Evolutionary conservation across 148 eudicot species (phyloP), one percentile per base, ranked within the genome.

Genomic region (Euryodendron excelsum): DNA sequence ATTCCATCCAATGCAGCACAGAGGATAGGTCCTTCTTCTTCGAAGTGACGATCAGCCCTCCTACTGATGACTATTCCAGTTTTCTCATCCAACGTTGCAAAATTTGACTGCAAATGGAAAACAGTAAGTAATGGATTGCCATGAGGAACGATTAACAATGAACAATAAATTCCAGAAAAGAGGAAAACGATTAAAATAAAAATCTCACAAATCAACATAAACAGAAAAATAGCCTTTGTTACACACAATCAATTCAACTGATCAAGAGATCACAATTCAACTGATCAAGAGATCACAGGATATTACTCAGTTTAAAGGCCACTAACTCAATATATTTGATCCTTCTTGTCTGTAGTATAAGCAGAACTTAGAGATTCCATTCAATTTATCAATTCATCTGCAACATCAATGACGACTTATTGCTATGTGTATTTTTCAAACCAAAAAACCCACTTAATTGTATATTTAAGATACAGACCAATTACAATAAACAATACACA

Each of bases 21-120:
- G 39, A 96, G 89, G 75, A 96, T 85, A 34, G 99, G 99, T 55
- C 99, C 99, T 87, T 93, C 99, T 79, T 96, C 99, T 90, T 96
- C 98, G 84, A 96, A 96, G 74, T 96, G 99, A 76, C 99, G 89
- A 78, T 96, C 98, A 75, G 97, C 98, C 86, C 99, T 89, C 81
- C 99, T 89, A 83, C 98, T 96, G 52, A 88, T 88, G n/a, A 96
- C 98, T 41, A 91, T 63, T 77, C 99, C 98, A 61, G 91, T 90
- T 82, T 90, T 83, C 88, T 88, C 92, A 84, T 93, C 93, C 83
- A 96, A 79, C 44, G 99, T 96, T 8, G 99, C 99, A 80, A 96
- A 96, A 83, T 96, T 96, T 69, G 99, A 96, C 99, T 96, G 88
- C 53, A 82, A 31, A 69, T 47, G 33, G 36, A 73, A 48, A 25